Conservation (phyloP, 164 flowering plant genomes). For the Umbilicus rupestris region DNA sequence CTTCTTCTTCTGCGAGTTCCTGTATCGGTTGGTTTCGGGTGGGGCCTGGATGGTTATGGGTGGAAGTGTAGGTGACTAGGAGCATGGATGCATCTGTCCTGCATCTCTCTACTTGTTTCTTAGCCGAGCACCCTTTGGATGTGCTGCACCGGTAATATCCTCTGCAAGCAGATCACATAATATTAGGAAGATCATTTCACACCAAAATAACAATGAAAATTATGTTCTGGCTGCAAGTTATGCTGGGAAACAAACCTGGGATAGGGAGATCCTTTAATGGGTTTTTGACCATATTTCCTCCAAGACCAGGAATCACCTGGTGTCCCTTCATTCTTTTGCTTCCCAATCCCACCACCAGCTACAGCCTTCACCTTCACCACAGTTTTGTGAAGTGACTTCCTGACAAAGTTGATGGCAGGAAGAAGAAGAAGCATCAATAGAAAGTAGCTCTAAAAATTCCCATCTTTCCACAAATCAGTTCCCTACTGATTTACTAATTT, state of each 20-base stretch:
- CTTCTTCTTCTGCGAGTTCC: neutral
- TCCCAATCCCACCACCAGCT: conserved; percentile 39
- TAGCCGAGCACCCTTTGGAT: conserved; percentile 85
- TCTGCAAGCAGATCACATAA: conserved; percentile 31
- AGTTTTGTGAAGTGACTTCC: conserved; percentile 50
- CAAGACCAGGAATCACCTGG: conserved; percentile 86
- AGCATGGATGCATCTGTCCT: conserved; percentile 71
- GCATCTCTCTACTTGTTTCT: conserved; percentile 88
- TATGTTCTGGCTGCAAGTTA: no score
- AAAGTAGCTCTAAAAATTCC: neutral
- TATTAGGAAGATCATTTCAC: no score
- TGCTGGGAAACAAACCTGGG: no score
- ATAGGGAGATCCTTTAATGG: conserved; percentile 81
- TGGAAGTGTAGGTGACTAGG: conserved; percentile 67
- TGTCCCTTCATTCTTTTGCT: conserved; percentile 58
- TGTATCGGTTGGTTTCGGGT: conserved; percentile 14
- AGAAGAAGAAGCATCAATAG: neutral
- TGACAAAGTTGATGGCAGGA: no score
- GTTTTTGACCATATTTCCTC: conserved; percentile 90
- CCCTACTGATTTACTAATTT: neutral
- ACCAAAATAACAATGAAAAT: no score
- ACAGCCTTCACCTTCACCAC: conserved; percentile 50
- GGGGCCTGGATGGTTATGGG: conserved; percentile 70
- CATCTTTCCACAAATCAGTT: conserved; percentile 1
- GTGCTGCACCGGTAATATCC: conserved; percentile 90